Base-by-base conservation (phyloP, 345 rosid species). In the Rhizophora apiculata region DNA sequence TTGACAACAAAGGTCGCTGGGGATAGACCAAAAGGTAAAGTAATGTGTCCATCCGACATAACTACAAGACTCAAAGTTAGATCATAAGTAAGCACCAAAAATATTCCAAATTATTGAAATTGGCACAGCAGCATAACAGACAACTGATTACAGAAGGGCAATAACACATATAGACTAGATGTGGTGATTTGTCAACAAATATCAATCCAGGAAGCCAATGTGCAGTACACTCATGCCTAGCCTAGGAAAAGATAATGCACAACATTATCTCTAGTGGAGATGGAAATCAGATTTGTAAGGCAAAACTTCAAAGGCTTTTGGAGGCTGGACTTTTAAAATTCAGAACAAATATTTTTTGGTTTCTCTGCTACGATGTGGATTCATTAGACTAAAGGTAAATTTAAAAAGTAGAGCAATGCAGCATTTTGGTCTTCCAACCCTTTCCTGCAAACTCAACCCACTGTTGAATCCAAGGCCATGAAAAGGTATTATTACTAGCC, bases 11-110 rank as follows among this genome's bases (percentile, higher is more conserved):
- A 67, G 97, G 98, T 46, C 95, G 84, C 67, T 94, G 97, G 60
- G 98, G 98, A 79, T 94, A 89, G 68, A 91, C 98, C 83, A 91
- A 86, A 52, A 89, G 79, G 80, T 91, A 94, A 60, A 91, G 93
- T 69, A 94, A 77, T 8, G 97, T 63, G 85, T 94, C 98, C 96
- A 88, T 91, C 80, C 97, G 90, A 66, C 74, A 64, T 59, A 91
- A 81, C 97, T 91, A 62, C 77, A 80, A 26, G 65, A 34, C 2
- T 6, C 68, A 60, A 58, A 62, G 59, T 46, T 22, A 46, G 27
- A 72, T 18, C 32, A 36, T 34, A 19, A 62, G 62, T 29, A 19
- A 69, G 39, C 48, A 66, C 13, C 34, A 16, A 32, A 54, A 32
- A 24, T 37, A 51, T n/a, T 60, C 39, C 32, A 18, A 7, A 34